Evolutionary conservation across 768 basidiomycete species (phyloP).

Genomic region (Lactifluus piperatus): DNA sequence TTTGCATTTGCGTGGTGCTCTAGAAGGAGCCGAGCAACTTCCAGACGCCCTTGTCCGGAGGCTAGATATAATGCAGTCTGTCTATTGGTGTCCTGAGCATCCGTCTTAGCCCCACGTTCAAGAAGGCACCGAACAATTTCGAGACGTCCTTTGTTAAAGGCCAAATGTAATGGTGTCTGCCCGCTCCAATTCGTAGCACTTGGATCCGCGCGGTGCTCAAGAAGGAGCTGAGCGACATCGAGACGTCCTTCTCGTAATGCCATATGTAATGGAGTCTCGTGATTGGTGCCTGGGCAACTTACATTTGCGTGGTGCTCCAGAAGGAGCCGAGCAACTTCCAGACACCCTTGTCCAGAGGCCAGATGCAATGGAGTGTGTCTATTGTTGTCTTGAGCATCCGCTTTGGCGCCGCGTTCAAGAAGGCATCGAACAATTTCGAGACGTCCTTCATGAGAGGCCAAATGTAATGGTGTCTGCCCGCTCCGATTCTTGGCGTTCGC

Average conservation of each 20-base stretch:
- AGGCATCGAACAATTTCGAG: not conserved
- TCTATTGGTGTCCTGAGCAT: not conserved
- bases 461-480: not conserved
- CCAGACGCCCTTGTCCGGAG: not conserved
- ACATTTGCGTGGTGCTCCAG: not conserved
- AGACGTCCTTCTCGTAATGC: not conserved
- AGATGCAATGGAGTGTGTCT: too few relatives aligned
- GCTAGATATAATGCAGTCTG: not conserved
- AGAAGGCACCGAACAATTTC: not conserved
- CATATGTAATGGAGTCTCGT: not conserved
- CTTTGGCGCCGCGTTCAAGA: too few relatives aligned
- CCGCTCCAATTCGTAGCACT: not conserved
- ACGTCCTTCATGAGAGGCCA: not conserved
- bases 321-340: not conserved
- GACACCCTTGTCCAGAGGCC: not conserved
- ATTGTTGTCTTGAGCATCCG: not conserved
- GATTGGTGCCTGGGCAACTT: not conserved
- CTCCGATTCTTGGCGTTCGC: not conserved
- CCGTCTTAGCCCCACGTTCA: not conserved
- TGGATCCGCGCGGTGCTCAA: not conserved
- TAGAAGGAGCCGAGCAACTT: not conserved
- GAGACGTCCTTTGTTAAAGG: not conserved
- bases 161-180: not conserved
- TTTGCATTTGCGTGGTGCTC: not conserved
- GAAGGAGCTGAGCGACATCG: not conserved